Evolutionary conservation across 441 rosid species (phyloP).

Genomic region (Pelargonium cotyledonis): DNA sequence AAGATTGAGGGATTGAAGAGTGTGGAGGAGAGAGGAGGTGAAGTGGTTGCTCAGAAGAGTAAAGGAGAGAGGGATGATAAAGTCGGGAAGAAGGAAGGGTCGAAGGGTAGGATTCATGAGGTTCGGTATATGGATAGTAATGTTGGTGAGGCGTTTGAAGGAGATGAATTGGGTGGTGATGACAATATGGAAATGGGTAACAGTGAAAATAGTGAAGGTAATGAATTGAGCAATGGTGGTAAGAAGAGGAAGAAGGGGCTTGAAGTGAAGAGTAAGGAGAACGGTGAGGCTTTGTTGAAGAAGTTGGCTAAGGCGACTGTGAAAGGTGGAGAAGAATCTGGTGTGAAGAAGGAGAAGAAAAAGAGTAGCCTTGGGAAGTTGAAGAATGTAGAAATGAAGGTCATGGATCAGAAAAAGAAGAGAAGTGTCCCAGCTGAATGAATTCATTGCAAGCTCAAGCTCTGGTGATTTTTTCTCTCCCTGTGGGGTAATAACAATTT

Average conservation of each 20-base stretch:
- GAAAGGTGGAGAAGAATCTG: too few species aligned
- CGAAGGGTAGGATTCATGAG: background rate
- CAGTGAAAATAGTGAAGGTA: background rate
- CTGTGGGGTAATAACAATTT: too few species aligned
- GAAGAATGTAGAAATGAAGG: too few species aligned
- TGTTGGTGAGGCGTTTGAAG: background rate
- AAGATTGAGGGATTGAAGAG: constrained; percentile 47
- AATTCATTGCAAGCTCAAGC: too few species aligned
- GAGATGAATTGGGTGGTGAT: background rate
- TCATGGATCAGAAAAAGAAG: too few species aligned
- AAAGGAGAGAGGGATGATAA: background rate
- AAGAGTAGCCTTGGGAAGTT: too few species aligned
- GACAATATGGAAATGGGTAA: background rate
- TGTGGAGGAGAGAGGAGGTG: constrained; percentile 22
- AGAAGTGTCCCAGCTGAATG: too few species aligned
- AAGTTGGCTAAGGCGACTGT: too few species aligned
- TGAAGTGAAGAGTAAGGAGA: background rate
- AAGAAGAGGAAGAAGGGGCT: background rate
- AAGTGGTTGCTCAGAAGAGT: constrained; percentile 16
- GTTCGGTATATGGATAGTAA: background rate
- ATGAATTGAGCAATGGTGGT: background rate
- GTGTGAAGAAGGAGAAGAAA: too few species aligned
- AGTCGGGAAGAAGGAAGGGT: background rate
- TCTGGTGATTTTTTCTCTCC: too few species aligned
- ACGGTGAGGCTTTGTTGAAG: too few species aligned